Evolutionary conservation across 2,329 filamentous ascomycete genomes (phyloP), one percentile per base, ranked within the genome.

Genomic region (Juglanconis oblonga): DNA sequence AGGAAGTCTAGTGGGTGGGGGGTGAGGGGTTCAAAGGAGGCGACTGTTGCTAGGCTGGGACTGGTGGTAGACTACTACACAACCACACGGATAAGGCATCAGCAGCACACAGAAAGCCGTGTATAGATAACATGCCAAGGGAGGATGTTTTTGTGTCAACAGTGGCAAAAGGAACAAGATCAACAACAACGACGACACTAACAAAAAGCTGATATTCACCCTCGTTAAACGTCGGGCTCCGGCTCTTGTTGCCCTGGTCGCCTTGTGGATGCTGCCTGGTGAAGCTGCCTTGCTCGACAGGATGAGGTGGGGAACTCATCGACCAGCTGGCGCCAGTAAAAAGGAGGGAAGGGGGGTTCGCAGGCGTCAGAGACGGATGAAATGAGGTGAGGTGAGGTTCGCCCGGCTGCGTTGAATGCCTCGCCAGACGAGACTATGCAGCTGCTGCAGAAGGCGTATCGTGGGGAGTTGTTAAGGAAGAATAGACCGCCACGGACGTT

Each of bases 261-360:
- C 35, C 55, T 57, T 57, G 55, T 57, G 48, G 31, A 45, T 33
- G 55, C 55, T 57, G 55, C 55, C 47, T 57, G 48, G 48, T n/a
- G 47, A 51, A 32, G 47, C 38, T 57, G 55, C 55, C 53, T 40
- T 49, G 53, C 13, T 32, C 17, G 44, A 55, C 53, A 55, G 53
- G 47, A 14, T 45, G 17, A 51, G 48, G 55, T 51, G 36, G 47
- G 47, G 55, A 33, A 50, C 35, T 49, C 55, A 57, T 57, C 24
- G 40, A 57, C 55, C 35, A 51, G 47, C 55, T 49, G 54, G 54
- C 54, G 42, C 33, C 35, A 29, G 24, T 40, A 29, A 52, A 13
- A 13, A 35, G 8, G 49, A 4, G 38, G 13, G 36, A 10, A 1
- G 7, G 40, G 11, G 11, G 8, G n/a, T 3, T 38, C 8, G 7